Conservation (phyloP, 306 rosid genomes). For the Fagus crenata region DNA sequence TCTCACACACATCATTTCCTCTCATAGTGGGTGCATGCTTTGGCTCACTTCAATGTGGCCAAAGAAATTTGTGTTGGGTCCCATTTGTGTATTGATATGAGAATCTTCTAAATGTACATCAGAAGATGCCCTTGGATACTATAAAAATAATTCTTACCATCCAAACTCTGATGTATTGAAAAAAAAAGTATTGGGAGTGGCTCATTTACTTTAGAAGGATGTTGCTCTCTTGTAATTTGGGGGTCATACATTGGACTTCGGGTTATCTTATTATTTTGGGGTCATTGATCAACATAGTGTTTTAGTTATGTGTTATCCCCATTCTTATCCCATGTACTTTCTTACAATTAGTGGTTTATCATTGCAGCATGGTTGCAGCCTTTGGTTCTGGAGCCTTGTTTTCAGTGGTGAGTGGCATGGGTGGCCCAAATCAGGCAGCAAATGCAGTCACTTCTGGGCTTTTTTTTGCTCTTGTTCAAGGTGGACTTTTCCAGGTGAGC, state of each 20-base stretch:
- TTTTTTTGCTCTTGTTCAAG: conserved; percentile 91
- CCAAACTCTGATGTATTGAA: conserved; percentile 10
- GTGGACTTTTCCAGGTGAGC: conserved; percentile 91
- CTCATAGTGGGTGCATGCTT: too few relatives aligned
- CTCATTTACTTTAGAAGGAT: neutral
- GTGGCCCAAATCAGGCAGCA: conserved; percentile 79
- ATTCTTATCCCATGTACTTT: conserved; percentile 21
- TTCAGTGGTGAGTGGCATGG: conserved; percentile 90
- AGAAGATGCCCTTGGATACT: conserved; percentile 19
- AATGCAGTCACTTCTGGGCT: conserved; percentile 90
- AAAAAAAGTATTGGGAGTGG: neutral
- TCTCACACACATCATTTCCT: too few relatives aligned
- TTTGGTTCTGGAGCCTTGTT: conserved; percentile 96
- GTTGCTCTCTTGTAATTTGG: neutral
- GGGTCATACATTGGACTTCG: neutral
- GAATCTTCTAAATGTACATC: conserved; percentile 5
- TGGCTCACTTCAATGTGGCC: neutral
- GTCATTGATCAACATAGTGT: neutral
- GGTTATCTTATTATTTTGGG: neutral
- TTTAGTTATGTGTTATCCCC: conserved; percentile 9
- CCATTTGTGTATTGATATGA: neutral
- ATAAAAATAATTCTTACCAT: conserved; percentile 8
- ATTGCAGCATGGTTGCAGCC: conserved; percentile 89
- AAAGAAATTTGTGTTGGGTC: neutral
- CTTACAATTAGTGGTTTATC: conserved; percentile 11